Base-by-base conservation (phyloP, 805 yeast genomes). In the Millerozyma miso region DNA sequence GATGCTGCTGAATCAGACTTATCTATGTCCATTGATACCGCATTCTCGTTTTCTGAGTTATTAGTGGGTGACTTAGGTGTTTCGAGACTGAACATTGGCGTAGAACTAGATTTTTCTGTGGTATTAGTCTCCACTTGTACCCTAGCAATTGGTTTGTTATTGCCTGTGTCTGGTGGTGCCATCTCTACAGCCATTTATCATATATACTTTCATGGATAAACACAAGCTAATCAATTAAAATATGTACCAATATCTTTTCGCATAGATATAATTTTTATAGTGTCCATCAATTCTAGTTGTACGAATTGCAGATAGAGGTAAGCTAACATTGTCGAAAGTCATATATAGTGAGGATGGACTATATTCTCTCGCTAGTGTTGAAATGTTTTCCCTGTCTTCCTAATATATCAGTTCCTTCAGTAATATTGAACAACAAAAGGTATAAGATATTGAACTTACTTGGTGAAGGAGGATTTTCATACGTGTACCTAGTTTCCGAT, bases 401-500 rank as follows among this genome's bases (percentile, higher is more conserved):
- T 1, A 59, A 55, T 41, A 42, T 60, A 23, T 59, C 71, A 36
- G 58, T 77, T 13, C 90, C 93, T 0, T 72, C 73, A 6, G 65
- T 89, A 8, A 55, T 69, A 14, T 77, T 90, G 48, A 85, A 85
- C 59, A 77, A 79, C 42, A 71, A 77, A 31, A 68, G 69, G 38
- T 86, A 83, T 65, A 72, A 69, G 52, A 83, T 90, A 14, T 64
- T 80, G 41, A 74, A 79, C 45, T 71, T 90, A n/a, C 67, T 90
- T 4, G 96, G 96, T 7, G 97, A 89, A 65, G 95, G 96, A 2
- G 95, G 93, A 12, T 85, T 85, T 57, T 83, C 95, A 0, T 88
- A 85, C 52, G 96, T 88, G 6, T 90, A 90, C 56, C 67, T 88
- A 17, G 95, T 89, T 3, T 72, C 79, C 13, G 59, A 58, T 49